Evolutionary conservation across 495 filamentous ascomycete species (phyloP).

Genomic region (Hypoxylon crocopeplum): DNA sequence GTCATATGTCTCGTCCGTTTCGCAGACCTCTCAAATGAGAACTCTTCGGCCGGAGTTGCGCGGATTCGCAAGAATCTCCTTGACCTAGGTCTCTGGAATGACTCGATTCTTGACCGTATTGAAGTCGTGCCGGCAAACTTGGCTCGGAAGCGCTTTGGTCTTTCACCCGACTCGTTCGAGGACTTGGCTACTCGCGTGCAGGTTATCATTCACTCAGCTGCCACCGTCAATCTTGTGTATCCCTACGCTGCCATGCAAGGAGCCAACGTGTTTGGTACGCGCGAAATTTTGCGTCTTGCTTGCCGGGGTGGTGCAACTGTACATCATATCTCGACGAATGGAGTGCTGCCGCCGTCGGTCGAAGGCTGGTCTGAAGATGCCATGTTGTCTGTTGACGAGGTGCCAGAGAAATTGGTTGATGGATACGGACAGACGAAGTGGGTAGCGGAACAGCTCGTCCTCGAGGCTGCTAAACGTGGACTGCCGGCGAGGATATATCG

Average conservation of each 20-base stretch:
- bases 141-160: constrained; percentile 63
- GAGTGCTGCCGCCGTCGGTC: constrained; percentile 65
- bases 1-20: constrained; percentile 73
- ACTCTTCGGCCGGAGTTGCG: constrained; percentile 61
- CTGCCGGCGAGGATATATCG: constrained; percentile 68
- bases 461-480: constrained; percentile 66
- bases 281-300: constrained; percentile 69
- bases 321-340: constrained; percentile 75
- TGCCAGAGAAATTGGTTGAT: constrained; percentile 65
- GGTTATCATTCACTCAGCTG: constrained; percentile 70
- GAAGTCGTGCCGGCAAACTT: constrained; percentile 71
- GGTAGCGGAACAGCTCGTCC: constrained; percentile 70
- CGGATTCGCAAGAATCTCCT: constrained; percentile 67
- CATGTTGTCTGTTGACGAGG: constrained; percentile 63
- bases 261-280: constrained; percentile 66
- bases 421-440: constrained; percentile 72
- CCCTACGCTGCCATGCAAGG: constrained; percentile 67
- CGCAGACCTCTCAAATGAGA: constrained; percentile 60
- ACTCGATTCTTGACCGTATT: constrained; percentile 72
- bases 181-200: constrained; percentile 63
- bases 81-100: constrained; percentile 69
- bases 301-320: constrained; percentile 65
- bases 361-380: constrained; percentile 67
- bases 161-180: constrained; percentile 61
- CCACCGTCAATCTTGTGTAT: constrained; percentile 72